Evolutionary conservation across 1,284 basidiomycete genomes (phyloP), one percentile per base, ranked within the genome.

Genomic region (Xerocomus cyaneibrunnescens): DNA sequence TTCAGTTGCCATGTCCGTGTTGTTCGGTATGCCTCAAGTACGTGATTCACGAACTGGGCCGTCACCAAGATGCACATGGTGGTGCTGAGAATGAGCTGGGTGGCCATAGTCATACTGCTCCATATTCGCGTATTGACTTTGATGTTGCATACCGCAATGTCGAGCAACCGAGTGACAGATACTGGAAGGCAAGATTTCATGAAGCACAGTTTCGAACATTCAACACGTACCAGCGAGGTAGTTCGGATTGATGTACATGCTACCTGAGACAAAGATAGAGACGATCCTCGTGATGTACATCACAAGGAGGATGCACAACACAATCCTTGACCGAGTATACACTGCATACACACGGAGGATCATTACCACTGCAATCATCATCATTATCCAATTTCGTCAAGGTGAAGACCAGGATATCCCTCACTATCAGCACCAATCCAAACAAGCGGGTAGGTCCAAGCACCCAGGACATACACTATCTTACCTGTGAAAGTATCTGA

Each of bases 311-410:
- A 34, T 7, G 6, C 25, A 27, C 9, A 50, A 43, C 17, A 54
- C 22, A 19, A 42, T 19, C 32, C 30, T 37, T 17, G 52, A 54
- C 8, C 23, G 23, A 23, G 30, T 34, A 16, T 50, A 45, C 28
- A 50, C 27, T 7, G 48, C 42, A 19, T 45, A 45, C 17, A 54
- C 52, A 8, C 49, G 44, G 16, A 54, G 44, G 8, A 54, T 45
- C 51, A 53, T 53, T 13, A 36, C 41, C 23, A 53, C 51, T 53
- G 1, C 5, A 32, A 38, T 25, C 22, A 27, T 19, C 17, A 21
- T 36, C 30, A n/a, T 21, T 4, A 8, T 31, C 16, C 28, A 23
- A 13, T 17, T 38, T n/a, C 9, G 21, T 28, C 27, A 16, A 35
- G 32, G 35, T 21, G 2, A 7, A 7, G 10, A 19, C n/a, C 21